Base-by-base conservation (phyloP, 208 protist genomes). In the Naegleria lovaniensis region DNA sequence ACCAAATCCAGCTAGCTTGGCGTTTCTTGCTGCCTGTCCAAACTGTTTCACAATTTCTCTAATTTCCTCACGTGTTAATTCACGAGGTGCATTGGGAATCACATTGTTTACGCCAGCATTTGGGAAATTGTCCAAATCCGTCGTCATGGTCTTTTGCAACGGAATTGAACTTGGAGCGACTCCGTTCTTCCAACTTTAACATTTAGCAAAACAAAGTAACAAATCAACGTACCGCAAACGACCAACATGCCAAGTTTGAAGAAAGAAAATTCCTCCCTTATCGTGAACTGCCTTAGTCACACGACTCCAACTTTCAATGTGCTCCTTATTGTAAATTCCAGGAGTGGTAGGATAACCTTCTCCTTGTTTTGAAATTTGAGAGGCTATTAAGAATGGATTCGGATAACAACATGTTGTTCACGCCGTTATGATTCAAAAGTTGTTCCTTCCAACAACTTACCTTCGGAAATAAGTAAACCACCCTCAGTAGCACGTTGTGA, bases 1-100 rank as follows among this genome's bases (percentile, higher is more conserved):
- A n/a, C n/a, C n/a, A 88, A 98, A 99, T 22, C 97, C 97, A 33
- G 95, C 95, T 58, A 92, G 92, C 22, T 95, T 93, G 16, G 94
- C 93, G 52, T 96, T 95, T 90, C 92, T 94, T 0, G 96, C 96
- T 0, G 95, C 94, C 0, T 94, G 84, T 83, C 87, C 94, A 93
- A 95, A 98, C 15, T 92, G 83, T 40, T 93, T 11, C 67, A 96
- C 94, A 38, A 94, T 90, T 2, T 51, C 0, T 48, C 90, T 11
- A 87, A 98, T 96, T 83, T 97, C 97, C 7, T 93, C 92, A 55
- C 91, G 85, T 19, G 95, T 95, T 79, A 98, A 48, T 41, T 83
- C 95, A 15, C 92, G 85, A 25, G 94, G 93, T 29, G 84, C 90
- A 58, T 89, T 88, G 5, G 51, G 51, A 58, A 58, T 5, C 5